Conservation (phyloP, 2,329 filamentous ascomycete genomes). For the Elsinoe necatrix region DNA sequence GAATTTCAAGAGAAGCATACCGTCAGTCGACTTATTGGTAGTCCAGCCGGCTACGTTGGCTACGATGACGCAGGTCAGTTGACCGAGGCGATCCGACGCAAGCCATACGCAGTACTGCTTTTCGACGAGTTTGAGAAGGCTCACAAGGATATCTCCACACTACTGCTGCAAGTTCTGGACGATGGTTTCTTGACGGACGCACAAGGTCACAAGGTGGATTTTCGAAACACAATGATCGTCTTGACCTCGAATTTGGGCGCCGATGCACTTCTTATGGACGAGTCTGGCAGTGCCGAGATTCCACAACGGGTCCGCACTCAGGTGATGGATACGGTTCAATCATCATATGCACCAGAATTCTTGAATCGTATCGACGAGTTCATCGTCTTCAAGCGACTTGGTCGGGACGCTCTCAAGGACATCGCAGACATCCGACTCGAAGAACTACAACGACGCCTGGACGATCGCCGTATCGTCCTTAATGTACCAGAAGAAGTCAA, state of each 20-base stretch:
- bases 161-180: slow-evolving; percentile 88
- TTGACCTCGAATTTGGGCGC: slow-evolving; percentile 93
- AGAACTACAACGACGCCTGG: slow-evolving; percentile 73
- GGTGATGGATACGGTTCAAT: slow-evolving; percentile 80
- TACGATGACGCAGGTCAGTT: slow-evolving; percentile 96
- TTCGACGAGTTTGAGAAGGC: slow-evolving; percentile 99
- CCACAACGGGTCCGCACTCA: slow-evolving; percentile 63
- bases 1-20: slow-evolving; percentile 98
- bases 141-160: slow-evolving; percentile 84
- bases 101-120: slow-evolving; percentile 87
- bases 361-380: slow-evolving; percentile 95
- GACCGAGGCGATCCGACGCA: slow-evolving; percentile 87
- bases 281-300: slow-evolving; percentile 39
- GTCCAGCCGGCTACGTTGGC: slow-evolving; percentile 88
- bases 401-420: slow-evolving; percentile 67
- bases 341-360: slow-evolving; percentile 79
- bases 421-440: slow-evolving; percentile 87
- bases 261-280: slow-evolving; percentile 65
- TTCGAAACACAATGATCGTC: slow-evolving; percentile 92
- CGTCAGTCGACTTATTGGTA: slow-evolving; percentile 83
- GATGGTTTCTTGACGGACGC: slow-evolving; percentile 93
- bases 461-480: slow-evolving; percentile 75
- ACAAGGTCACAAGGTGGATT: slow-evolving; percentile 94
- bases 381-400: slow-evolving; percentile 87
- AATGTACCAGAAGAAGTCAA: slow-evolving; percentile 63